phyloP scores from a whole-genome alignment of 192 early-diverging fungal species.

The Allomyces macrogynus region DNA sequence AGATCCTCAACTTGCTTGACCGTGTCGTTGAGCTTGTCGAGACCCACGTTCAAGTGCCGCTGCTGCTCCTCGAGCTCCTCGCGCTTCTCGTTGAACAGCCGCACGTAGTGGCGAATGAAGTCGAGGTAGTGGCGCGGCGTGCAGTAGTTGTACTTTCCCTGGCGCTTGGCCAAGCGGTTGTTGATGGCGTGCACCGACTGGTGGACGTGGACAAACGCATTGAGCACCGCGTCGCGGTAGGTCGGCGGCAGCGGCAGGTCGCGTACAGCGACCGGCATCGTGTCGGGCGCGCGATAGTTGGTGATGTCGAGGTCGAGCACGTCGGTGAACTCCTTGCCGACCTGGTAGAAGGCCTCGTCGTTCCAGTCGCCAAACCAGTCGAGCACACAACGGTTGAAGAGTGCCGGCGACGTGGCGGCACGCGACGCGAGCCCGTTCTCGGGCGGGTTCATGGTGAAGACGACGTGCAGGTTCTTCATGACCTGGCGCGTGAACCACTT shows the following conservation, averaged over 20 bases:
- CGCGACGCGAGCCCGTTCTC: conserved; percentile 72
- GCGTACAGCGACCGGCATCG: conserved; percentile 55
- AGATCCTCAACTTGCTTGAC: conserved; percentile 90
- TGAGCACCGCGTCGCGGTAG: conserved; percentile 68
- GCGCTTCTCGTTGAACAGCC: conserved; percentile 76
- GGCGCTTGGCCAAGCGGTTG: conserved; percentile 54
- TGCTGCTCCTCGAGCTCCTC: conserved; percentile 95
- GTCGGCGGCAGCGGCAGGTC: conserved; percentile 44
- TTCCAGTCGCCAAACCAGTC: conserved; percentile 99
- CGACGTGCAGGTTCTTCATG: conserved; percentile 89
- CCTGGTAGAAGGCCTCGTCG: conserved; percentile 93
- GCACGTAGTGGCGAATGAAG: conserved; percentile 82
- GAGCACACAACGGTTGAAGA: conserved; percentile 99
- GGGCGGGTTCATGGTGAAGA: conserved; percentile 99
- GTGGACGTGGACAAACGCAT: conserved; percentile 85
- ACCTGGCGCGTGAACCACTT: conserved; percentile 97
- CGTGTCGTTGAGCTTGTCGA: conserved; percentile 88
- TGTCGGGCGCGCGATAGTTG: conserved; percentile 39
- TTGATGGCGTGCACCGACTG: conserved; percentile 76
- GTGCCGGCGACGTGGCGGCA: conserved; percentile 90
- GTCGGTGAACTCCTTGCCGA: conserved; percentile 86
- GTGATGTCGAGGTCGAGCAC: conserved; percentile 67
- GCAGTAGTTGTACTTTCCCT: conserved; percentile 63
- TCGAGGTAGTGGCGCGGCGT: conserved; percentile 98
- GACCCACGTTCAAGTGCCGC: conserved; percentile 88